Base-by-base conservation (phyloP, 805 yeast genomes). In the Metschnikowia cerradonensis region DNA sequence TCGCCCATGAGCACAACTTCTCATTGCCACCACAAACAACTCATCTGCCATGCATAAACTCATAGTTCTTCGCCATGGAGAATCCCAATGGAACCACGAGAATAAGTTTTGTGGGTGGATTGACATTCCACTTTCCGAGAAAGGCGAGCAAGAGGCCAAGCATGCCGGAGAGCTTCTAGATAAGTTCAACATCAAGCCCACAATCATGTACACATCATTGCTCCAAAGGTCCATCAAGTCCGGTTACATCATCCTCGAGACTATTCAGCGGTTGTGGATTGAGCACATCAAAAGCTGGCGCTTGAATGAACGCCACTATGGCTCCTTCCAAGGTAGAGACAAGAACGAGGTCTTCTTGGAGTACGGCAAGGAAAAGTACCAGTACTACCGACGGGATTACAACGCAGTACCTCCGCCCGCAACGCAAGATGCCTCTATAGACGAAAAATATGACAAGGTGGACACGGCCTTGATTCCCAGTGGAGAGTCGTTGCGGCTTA, bases 31-130 rank as follows among this genome's bases (percentile, higher is more conserved):
- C 35, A 14, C 8, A 11, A 13, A 37, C 13, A n/a, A 19, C 13
- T 20, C 7, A 17, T 37, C 15, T 10, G 19, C 31, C 38, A 42
- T 42, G 45, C 73, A 68, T 55, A 69, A 69, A 52, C 64, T 73
- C 41, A 68, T 73, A 15, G 70, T 73, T 4, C 67, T 73, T 37
- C 72, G 78, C 54, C 78, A 73, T 56, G 78, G 78, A 39, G 77
- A 73, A 52, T 67, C 73, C 6, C 68, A 68, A 57, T 70, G 76
- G 70, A 73, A 73, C 52, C 70, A 72, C 45, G 75, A 68, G 44
- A 72, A 71, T 57, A 68, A 65, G 54, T 73, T 73, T 56, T 71
- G 77, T 48, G 78, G 78, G 13, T 73, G 78, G 78, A 68, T 73
- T 22, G 78, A 73, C 52, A 63, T 71, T n/a, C 70, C 73, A 31